Conservation (phyloP, 2,329 filamentous ascomycete genomes). For the Coniochaeta ligniaria region DNA sequence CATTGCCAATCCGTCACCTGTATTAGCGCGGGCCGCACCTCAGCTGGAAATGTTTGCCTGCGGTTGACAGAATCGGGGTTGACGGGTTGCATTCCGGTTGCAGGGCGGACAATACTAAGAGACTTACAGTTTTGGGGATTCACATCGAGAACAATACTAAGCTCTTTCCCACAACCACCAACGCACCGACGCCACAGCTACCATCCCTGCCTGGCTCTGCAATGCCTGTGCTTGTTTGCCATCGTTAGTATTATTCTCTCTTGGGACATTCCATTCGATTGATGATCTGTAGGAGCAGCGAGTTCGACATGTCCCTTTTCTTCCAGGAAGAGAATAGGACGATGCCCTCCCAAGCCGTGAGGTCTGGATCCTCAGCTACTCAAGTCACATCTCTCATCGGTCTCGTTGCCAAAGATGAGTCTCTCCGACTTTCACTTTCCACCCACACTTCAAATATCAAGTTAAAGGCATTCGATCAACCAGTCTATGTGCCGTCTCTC, state of each 20-base stretch:
- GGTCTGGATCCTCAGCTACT: not conserved
- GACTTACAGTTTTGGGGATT: not conserved
- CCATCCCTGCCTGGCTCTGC: slow-evolving; percentile 6
- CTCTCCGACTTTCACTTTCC: no score
- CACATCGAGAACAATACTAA: slow-evolving; percentile 10
- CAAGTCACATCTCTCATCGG: not conserved
- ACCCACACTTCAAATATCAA: not conserved
- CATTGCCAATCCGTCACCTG: not conserved
- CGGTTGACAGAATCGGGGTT: not conserved
- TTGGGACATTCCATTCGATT: not conserved
- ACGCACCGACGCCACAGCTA: not conserved
- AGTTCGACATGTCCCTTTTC: not conserved
- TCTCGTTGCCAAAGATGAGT: not conserved
- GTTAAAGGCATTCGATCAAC: not conserved
- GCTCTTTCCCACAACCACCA: not conserved
- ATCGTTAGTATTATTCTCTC: not conserved
- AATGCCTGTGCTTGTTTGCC: not conserved
- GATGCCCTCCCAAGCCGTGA: not conserved
- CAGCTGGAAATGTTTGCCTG: not conserved
- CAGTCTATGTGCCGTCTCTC: not conserved
- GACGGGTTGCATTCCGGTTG: not conserved
- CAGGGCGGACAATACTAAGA: slow-evolving; percentile 11
- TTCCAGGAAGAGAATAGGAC: not conserved
- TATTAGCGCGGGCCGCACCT: not conserved
- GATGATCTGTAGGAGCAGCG: not conserved